Base-by-base conservation (phyloP, 345 rosid species). In the Odontarrhena argentea region DNA sequence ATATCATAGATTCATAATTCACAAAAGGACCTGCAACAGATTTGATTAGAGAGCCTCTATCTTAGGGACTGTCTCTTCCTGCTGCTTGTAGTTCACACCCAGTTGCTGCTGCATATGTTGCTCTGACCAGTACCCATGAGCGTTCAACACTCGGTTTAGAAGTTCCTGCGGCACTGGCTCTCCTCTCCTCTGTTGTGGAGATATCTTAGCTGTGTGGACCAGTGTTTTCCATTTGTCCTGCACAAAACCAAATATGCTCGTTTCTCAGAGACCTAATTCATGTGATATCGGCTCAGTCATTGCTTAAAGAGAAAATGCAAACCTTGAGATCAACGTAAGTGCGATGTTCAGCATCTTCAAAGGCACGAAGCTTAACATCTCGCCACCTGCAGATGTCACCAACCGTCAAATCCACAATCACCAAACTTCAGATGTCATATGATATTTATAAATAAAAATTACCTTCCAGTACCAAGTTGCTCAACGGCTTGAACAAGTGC, bases 141-240 rank as follows among this genome's bases (percentile, higher is more conserved):
- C 96, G 1, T 75, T 76, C 15, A 88, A 79, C 9, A 90, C 97
- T 75, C 98, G 70, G 79, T 93, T 88, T 61, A 93, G 52, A 43
- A 90, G 96, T 65, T 88, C 97, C 77, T 93, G 96, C 0, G 98
- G 96, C 12, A 93, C 96, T 6, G 96, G 92, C 84, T 88, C 96
- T 73, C 97, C 99, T 78, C 99, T 83, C 81, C 97, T 84, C 79
- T 94, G 99, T 56, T 88, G 92, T 3, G 96, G 97, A 25, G 96
- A 81, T 79, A 94, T 94, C 77, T 87, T 88, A 37, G 97, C 96
- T 3, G 97, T 94, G 80, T 91, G 99, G 60, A 94, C 95, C 32
- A 94, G 86, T 5, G 97, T 91, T 78, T 94, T 94, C 99, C 97
- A 93, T 70, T 94, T 94, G 77, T 94, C 97, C 97, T 94, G 80